These are phyloP conservation scores for Aspergillus sp. DNA, from an alignment of 2,329 filamentous ascomycete genomes.

Conservation along the genomic window DNA sequence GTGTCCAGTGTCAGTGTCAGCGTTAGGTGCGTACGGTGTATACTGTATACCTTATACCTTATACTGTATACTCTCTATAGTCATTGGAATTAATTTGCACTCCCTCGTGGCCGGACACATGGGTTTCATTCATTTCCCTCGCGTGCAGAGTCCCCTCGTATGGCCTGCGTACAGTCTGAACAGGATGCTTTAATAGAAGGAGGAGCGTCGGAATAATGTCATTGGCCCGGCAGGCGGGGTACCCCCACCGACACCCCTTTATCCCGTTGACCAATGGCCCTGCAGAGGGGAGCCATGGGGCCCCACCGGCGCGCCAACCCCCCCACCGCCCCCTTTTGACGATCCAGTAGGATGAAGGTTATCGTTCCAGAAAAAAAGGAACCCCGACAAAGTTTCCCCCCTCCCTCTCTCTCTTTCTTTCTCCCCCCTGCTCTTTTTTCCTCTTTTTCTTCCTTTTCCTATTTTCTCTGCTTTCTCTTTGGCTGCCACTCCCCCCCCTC, in stretches of 20 bases:
- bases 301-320: constrained; percentile 5
- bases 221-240: constrained; percentile 8
- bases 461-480: background rate
- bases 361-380: constrained; percentile 20
- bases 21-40: no score
- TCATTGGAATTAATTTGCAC: no score
- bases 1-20: no score
- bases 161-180: background rate
- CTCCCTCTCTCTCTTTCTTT: no score
- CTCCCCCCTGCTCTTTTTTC: no score
- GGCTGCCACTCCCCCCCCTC: background rate
- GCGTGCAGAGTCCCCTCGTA: background rate
- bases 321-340: constrained; percentile 16
- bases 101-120: background rate
- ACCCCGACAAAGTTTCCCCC: background rate
- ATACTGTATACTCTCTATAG: no score
- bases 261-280: constrained; percentile 5
- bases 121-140: background rate
- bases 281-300: background rate
- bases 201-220: background rate
- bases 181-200: constrained; percentile 7
- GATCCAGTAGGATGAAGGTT: constrained; percentile 4
- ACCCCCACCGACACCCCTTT: constrained; percentile 7
- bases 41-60: no score
- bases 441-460: no score